Base-by-base conservation (phyloP, 139 green algal genomes). In the Volvox reticuliferus region DNA sequence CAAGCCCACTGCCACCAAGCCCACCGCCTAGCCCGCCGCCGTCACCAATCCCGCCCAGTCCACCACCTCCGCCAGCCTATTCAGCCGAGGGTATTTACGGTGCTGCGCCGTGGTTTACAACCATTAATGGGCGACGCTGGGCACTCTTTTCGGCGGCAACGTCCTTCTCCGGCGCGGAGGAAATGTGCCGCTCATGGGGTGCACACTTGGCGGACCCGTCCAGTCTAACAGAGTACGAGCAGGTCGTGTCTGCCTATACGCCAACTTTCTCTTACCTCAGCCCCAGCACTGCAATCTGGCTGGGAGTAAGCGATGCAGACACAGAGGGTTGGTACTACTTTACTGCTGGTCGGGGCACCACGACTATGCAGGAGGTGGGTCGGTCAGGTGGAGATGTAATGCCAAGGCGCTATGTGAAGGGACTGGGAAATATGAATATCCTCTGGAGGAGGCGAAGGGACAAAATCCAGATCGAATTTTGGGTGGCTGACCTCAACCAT, bases 291-390 rank as follows among this genome's bases (percentile, higher is more conserved):
- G 71, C n/a, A 24, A 62, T 90, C 24, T 90, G 86, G 86, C 86
- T 90, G 86, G 86, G 86, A 33, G 32, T 83, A 2, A 90, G 86
- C 73, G 86, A 90, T 20, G 50, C n/a, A 32, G 86, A 90, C 86
- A 90, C 86, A 1, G 86, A 90, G 86, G 86, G 86, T 22, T 90
- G 86, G 86, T 90, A 65, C 73, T 90, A 84, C 86, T 90, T 90
- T 24, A 84, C 73, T 1, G 73, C 86, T 1, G 86, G 73, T 0
- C 71, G 71, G 20, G 86, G 86, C 20, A 90, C 86, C 3, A 76
- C n/a, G 5, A 22, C 6, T 55, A 67, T 90, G 73, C 35, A 22
- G 50, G 71, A 90, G 84, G 84, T 89, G 37, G 17, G 84, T 17
- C 44, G 44, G 44, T 9, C 5, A 9, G 44, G 44, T 55, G 9